Evolutionary conservation across 257 asterid genomes (phyloP).

Genomic region (Eustoma russellianum): DNA sequence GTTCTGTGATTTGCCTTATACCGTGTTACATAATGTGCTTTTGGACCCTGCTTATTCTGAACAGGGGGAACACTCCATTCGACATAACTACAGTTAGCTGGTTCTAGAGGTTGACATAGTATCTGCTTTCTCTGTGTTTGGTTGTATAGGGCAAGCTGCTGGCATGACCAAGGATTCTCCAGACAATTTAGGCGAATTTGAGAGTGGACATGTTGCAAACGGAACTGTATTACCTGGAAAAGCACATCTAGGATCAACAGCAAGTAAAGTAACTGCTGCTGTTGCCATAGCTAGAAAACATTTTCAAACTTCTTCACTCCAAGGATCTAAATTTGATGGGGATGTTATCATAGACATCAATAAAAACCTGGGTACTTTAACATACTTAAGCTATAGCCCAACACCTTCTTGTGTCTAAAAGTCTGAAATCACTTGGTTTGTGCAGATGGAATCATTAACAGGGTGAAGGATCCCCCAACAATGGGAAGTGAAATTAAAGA

Average conservation of each 20-base stretch:
- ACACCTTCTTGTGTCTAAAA: not conserved
- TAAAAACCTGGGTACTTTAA: constrained; percentile 5
- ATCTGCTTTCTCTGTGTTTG: not conserved
- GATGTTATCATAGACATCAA: not conserved
- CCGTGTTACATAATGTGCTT: too few relatives aligned
- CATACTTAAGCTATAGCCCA: too few relatives aligned
- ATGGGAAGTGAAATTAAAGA: constrained; percentile 9
- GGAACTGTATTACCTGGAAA: not conserved
- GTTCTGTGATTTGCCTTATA: too few relatives aligned
- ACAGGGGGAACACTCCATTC: not conserved
- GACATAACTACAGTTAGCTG: not conserved
- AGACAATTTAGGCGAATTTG: too few relatives aligned
- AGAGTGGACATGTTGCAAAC: not conserved
- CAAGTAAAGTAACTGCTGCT: not conserved
- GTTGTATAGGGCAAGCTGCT: not conserved
- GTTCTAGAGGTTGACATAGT: not conserved
- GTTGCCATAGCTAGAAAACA: not conserved
- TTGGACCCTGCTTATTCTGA: too few relatives aligned
- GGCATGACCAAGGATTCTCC: too few relatives aligned
- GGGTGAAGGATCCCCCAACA: not conserved
- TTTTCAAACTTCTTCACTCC: not conserved
- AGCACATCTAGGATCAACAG: not conserved
- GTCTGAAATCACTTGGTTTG: not conserved
- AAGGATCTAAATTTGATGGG: not conserved
- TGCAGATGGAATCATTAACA: constrained; percentile 10